Base-by-base conservation (phyloP, 352 stramenopile genomes). In the Pythium myriotylum region DNA sequence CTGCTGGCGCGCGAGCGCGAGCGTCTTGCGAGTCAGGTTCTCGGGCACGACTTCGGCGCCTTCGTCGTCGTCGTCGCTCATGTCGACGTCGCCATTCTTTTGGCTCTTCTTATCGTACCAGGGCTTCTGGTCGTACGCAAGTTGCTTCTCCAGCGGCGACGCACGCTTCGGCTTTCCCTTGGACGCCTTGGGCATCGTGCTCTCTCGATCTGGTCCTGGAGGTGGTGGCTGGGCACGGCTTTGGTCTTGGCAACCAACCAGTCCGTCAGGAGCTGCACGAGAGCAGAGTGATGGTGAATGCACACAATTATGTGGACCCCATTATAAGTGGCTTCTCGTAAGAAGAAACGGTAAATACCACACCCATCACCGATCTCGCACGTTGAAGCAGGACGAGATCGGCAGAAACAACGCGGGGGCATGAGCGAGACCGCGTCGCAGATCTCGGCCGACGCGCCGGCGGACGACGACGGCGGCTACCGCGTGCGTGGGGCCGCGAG, bases 121-220 rank as follows among this genome's bases (percentile, higher is more conserved):
- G 19, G 86, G 84, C 76, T 91, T 95, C 58, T 86, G 83, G 68
- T 95, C 86, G 64, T 76, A 91, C 46, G 84, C 84, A 27, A 95
- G 70, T 64, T 95, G 86, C 76, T 93, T 93, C 69, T 93, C 86
- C 35, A 95, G 75, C 74, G 86, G 84, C 68, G 80, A 90, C 54
- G 86, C 78, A 62, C 86, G 86, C 70, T 95, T 95, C 37, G 82
- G 79, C 71, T 94, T 95, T 47, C 79, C 76, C 41, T 79, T 79
- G 35, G 79, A 70, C 51, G 74, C 71, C 76, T 92, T 92, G 33
- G 84, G 84, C 84, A 94, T 91, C 43, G 42, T 67, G 20, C 27
- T 14, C 24, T 32, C 29, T 35, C 29, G 29, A 35, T 19, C 47
- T 22, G 51, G 27, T 62, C 23, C 4, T 48, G n/a, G 9, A 55